Evolutionary conservation across 176 grass and related monocot species (phyloP), one percentile per base, ranked within the genome.

Genomic region (Alloteropsis semialata): DNA sequence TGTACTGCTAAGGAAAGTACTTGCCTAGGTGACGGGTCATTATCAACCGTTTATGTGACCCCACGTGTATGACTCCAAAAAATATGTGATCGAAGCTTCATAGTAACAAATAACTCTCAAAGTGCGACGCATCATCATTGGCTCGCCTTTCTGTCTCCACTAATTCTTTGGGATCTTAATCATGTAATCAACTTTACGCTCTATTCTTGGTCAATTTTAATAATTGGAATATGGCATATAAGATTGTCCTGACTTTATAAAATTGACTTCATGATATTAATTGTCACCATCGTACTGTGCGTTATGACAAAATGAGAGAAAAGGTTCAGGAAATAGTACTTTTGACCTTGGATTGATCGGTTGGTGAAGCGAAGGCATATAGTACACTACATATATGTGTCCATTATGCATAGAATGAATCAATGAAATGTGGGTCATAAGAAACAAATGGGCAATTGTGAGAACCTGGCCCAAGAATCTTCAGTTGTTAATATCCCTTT

Each of bases 71-170:
- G 37, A 19, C 41, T 55, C 65, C 46, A 53, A 53, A 77, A 46
- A 36, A 48, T 64, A 65, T 21, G 72, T 49, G 43, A 30, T 32
- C 16, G 54, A 53, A 77, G 44, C 48, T 84, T 84, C 75, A 54
- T 44, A 65, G 5, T 38, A 61, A 63, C 54, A 72, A 65, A 71
- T 28, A 71, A 46, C 42, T 1, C 27, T 84, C 18, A 7, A 42
- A 84, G 76, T 68, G 81, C 5, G 51, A 68, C 19, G 4, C 43
- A 59, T 81, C 61, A 69, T 89, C 62, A 76, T 76, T 85, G 42
- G 50, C 16, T 83, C 5, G 5, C 19, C 51, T 66, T 89, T 85
- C 18, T 69, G 50, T 68, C 76, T 36, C 69, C 24, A 29, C 69
- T 77, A 81, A 81, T 42, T n/a, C 27, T 38, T 27, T 84, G 68